phyloP scores from a whole-genome alignment of 768 basidiomycete species.

The Boletales sp. region DNA sequence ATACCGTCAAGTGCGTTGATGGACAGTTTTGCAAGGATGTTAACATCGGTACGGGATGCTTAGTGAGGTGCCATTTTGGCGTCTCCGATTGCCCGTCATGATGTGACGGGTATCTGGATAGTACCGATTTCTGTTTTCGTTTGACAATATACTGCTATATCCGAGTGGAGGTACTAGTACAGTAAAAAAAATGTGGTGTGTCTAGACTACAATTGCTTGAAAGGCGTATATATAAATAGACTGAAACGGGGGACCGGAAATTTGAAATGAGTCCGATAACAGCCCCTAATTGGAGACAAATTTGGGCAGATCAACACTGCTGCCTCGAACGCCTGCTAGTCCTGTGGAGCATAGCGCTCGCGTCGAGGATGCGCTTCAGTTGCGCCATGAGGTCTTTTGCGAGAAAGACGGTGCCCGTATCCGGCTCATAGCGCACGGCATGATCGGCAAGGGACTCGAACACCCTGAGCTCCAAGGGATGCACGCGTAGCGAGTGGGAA shows the following conservation, averaged over 20 bases:
- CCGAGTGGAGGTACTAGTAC: no score
- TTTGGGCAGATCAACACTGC: constrained; percentile 3
- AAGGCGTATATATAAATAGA: constrained; percentile 3
- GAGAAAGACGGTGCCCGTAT: constrained; percentile 56
- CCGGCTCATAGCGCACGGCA: constrained; percentile 52
- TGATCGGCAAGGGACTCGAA: constrained; percentile 49
- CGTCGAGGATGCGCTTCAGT: constrained; percentile 27
- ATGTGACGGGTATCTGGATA: neutral
- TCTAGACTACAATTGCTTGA: constrained; percentile 15
- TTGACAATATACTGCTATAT: no score
- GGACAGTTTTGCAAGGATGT: constrained; percentile 4
- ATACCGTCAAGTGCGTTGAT: neutral
- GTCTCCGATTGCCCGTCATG: neutral
- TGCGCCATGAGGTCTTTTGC: constrained; percentile 40
- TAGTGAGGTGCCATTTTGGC: constrained; percentile 7
- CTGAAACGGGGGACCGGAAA: neutral
- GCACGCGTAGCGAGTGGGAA: constrained; percentile 42
- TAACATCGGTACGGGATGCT: constrained; percentile 1
- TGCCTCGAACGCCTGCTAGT: constrained; percentile 10
- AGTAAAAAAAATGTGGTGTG: neutral
- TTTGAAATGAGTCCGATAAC: neutral
- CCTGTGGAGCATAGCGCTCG: constrained; percentile 15
- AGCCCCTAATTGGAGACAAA: neutral
- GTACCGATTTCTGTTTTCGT: no score
- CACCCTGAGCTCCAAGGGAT: constrained; percentile 39